phyloP scores from a whole-genome alignment of 768 basidiomycete genomes.

The Arthromyces matolae region DNA sequence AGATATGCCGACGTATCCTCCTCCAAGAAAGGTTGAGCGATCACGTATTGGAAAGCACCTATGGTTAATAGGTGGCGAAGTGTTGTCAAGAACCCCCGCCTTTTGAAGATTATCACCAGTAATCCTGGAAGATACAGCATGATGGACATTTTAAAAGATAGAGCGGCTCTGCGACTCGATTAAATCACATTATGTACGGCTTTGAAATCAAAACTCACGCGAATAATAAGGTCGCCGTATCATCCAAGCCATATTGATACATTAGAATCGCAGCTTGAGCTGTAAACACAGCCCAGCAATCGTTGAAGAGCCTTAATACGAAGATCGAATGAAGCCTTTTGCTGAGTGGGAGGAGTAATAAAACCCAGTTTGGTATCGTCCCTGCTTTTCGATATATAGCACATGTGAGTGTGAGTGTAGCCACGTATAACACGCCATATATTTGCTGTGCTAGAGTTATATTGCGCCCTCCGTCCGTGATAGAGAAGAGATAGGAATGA shows the following conservation, averaged over 20 bases:
- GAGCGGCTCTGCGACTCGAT: conserved; percentile 59
- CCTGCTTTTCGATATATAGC: conserved; percentile 63
- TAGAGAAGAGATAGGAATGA: conserved; percentile 62
- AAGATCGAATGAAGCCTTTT: conserved; percentile 95
- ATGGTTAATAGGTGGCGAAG: conserved; percentile 49
- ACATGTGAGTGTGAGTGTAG: conserved; percentile 60
- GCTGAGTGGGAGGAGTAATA: conserved; percentile 76
- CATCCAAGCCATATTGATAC: conserved; percentile 57
- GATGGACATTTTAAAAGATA: conserved; percentile 95
- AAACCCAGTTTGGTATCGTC: conserved; percentile 65
- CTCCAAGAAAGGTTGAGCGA: conserved; percentile 70
- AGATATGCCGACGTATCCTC: conserved; percentile 63
- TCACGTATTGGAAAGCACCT: conserved; percentile 47
- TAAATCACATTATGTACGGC: too few relatives aligned
- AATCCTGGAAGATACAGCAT: conserved; percentile 88
- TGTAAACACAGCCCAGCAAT: conserved; percentile 78
- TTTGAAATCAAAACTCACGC: conserved; percentile 50
- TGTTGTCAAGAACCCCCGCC: conserved; percentile 53
- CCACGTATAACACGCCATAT: conserved; percentile 72
- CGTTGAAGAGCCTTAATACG: conserved; percentile 89
- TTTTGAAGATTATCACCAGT: conserved; percentile 76
- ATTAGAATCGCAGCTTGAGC: conserved; percentile 66
- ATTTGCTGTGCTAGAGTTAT: conserved; percentile 70
- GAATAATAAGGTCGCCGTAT: conserved; percentile 62
- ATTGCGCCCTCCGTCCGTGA: conserved; percentile 61